These are phyloP conservation scores for Epichloe scottii DNA, from an alignment of 2,329 filamentous ascomycete species.

Conservation along the genomic window DNA sequence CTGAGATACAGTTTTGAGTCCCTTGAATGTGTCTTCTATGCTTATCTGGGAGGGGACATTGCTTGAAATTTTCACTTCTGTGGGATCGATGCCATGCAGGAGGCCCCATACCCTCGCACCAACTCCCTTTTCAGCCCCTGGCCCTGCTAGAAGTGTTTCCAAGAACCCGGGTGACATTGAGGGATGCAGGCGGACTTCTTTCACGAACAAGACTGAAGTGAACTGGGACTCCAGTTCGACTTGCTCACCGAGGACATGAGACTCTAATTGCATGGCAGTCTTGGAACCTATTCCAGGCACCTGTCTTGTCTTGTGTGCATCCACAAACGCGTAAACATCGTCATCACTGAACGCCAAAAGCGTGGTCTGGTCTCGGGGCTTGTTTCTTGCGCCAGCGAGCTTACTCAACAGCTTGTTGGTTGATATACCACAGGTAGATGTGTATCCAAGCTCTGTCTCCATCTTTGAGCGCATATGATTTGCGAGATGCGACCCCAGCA, in stretches of 20 bases:
- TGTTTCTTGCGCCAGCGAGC: slow-evolving; percentile 70
- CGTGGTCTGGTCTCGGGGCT: slow-evolving; percentile 79
- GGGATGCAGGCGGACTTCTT: slow-evolving; percentile 49
- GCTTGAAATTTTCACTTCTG: slow-evolving; percentile 58
- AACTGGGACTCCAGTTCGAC: slow-evolving; percentile 22
- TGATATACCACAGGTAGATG: slow-evolving; percentile 74
- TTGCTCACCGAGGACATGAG: slow-evolving; percentile 33
- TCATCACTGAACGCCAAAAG: slow-evolving; percentile 52
- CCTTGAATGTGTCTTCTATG: slow-evolving; percentile 83
- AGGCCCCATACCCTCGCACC: slow-evolving; percentile 64
- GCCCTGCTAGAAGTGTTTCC: slow-evolving; percentile 55
- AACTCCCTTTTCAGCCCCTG: slow-evolving; percentile 58
- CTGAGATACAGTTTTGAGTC: slow-evolving; percentile 50
- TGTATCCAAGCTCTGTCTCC: slow-evolving; percentile 69
- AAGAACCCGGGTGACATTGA: slow-evolving; percentile 51
- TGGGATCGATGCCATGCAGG: slow-evolving; percentile 67
- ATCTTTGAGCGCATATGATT: slow-evolving; percentile 58
- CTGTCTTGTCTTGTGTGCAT: slow-evolving; percentile 61
- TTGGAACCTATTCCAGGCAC: slow-evolving; percentile 81
- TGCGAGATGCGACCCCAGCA: slow-evolving; percentile 72
- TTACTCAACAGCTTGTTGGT: slow-evolving; percentile 83
- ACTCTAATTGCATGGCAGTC: slow-evolving; percentile 34
- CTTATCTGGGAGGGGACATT: slow-evolving; percentile 77
- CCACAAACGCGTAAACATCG: slow-evolving; percentile 56
- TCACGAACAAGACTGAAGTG: slow-evolving; percentile 44